phyloP scores from a whole-genome alignment of 129 eudicot species.

The Flaveria bidentis region DNA sequence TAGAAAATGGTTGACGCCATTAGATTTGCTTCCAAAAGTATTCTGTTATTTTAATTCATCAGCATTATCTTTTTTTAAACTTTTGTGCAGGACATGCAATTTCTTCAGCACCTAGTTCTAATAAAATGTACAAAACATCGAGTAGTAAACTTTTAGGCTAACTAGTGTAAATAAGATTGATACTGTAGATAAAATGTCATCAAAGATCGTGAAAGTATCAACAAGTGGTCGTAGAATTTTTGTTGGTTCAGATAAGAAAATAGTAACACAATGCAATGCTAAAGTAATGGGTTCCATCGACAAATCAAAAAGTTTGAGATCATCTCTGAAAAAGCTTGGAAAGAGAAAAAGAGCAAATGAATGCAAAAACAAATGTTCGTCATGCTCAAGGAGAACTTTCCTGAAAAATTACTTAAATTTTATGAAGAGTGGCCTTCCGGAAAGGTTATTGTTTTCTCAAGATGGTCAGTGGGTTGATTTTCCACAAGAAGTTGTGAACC shows the following conservation, averaged over 20 bases:
- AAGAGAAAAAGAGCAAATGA: slow-evolving; percentile 63
- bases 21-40: not conserved
- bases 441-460: slow-evolving; percentile 66
- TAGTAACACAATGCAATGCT: slow-evolving; percentile 34
- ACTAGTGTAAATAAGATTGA: slow-evolving; percentile 47
- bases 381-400: slow-evolving; percentile 43
- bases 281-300: slow-evolving; percentile 23
- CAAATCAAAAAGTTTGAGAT: slow-evolving; percentile 31
- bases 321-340: slow-evolving; percentile 41
- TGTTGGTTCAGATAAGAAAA: slow-evolving; percentile 59
- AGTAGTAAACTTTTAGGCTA: slow-evolving; percentile 33
- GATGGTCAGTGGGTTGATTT: slow-evolving; percentile 84
- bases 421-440: slow-evolving; percentile 55
- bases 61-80: not conserved
- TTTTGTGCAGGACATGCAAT: slow-evolving; percentile 37
- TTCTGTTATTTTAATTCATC: not conserved
- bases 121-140: slow-evolving; percentile 26
- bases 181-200: slow-evolving; percentile 57
- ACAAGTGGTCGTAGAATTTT: slow-evolving; percentile 49
- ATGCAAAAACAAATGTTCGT: slow-evolving; percentile 34
- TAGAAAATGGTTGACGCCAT: not conserved
- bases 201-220: slow-evolving; percentile 60
- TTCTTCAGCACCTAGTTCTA: slow-evolving; percentile 32
- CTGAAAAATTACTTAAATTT: slow-evolving; percentile 58
- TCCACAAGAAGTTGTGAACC: slow-evolving; percentile 45